Percentiles rank a stretch among this genome's conserved stretches.
phyloP scores from a whole-genome alignment of 2,329 filamentous ascomycete species.

The Thermoascus crustaceus region DNA sequence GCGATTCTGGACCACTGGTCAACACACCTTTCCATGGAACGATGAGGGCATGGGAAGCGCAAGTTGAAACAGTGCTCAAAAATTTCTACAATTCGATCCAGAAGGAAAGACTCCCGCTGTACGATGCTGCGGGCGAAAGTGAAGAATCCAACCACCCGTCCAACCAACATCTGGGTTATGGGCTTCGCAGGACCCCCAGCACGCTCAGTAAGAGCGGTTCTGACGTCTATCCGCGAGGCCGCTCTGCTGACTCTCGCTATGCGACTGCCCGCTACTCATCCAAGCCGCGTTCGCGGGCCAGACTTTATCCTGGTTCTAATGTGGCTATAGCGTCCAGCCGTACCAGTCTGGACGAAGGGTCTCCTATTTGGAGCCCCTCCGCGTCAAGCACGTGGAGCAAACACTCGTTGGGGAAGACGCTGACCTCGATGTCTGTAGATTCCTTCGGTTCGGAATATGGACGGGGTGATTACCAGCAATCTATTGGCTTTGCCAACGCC shows the following conservation, averaged over 20 bases:
- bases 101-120: constrained; percentile 75
- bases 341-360: constrained; percentile 86
- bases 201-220: constrained; percentile 90
- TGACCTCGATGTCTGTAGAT: constrained; percentile 86
- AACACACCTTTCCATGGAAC: constrained; percentile 67
- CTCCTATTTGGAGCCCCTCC: constrained; percentile 85
- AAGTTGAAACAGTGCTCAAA: constrained; percentile 85
- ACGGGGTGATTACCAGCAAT: constrained; percentile 81
- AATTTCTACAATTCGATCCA: constrained; percentile 87
- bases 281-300: constrained; percentile 75
- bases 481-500: constrained; percentile 94
- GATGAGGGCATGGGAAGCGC: constrained; percentile 73
- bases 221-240: constrained; percentile 63
- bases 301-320: constrained; percentile 65
- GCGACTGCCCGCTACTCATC: constrained; percentile 68
- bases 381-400: constrained; percentile 93
- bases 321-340: constrained; percentile 84
- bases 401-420: constrained; percentile 81
- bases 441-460: constrained; percentile 73
- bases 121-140: constrained; percentile 54
- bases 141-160: constrained; percentile 19
- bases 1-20: constrained; percentile 59
- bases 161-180: constrained; percentile 25
- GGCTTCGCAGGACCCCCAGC: constrained; percentile 79
- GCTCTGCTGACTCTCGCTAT: constrained; percentile 56